Evolutionary conservation across 768 basidiomycete genomes (phyloP), one percentile per base, ranked within the genome.

Genomic region (Hygrocybe punicea): DNA sequence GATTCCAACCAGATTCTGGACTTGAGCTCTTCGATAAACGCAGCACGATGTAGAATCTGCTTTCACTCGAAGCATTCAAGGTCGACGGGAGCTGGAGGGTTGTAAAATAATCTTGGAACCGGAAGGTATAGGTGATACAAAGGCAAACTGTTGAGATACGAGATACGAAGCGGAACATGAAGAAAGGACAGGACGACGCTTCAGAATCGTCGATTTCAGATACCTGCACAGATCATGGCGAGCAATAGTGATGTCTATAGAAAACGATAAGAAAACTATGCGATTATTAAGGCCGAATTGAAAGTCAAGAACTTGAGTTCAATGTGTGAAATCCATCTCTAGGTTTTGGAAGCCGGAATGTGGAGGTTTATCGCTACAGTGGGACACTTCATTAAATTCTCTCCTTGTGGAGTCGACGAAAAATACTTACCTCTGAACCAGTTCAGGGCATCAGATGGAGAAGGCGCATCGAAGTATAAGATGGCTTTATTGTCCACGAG

Each of bases 401-500:
- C n/a, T 50, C 29, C 16, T 10, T 51, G 21, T 10, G 35, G 16
- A 14, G 21, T 8, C 10, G 33, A 55, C 21, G 37, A 17, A 19
- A 24, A 35, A 37, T 2, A 67, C 74, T 58, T 69, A 91, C 91
- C 91, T 84, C 91, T 82, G 78, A 86, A 93, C 91, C 91, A 93
- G 62, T 86, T 92, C 67, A 93, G 69, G 37, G 91, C 91, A 62
- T 91, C 89, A 54, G 90, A 91, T 19, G 90, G 83, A 7, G 89
- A 84, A 19, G 89, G 87, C 37, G 87, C 87, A 66, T 92, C 89
- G 67, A 94, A 93, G 69, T 94, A 94, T 44, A 94, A 74, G 56
- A 94, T 89, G 14, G 91, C 91, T 69, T 93, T 93, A 76, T 93
- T 92, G 67, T 94, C 92, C 40, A 94, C 93, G 57, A 94, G 79